phyloP scores from a whole-genome alignment of 2,329 filamentous ascomycete genomes.

The Aspergillus sp. region DNA sequence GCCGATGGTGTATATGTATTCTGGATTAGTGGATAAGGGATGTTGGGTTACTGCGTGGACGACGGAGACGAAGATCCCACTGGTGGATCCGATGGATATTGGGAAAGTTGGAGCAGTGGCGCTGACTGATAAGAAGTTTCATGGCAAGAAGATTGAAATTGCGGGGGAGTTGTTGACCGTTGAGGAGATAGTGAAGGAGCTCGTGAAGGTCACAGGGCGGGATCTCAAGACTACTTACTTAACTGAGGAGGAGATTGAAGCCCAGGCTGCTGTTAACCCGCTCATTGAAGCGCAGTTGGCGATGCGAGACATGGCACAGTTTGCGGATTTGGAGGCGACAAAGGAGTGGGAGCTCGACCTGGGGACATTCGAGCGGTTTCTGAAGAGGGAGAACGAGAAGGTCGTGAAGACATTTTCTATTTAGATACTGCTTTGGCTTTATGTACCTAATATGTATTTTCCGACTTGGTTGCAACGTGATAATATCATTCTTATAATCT shows the following conservation, averaged over 20 bases:
- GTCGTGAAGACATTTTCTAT: slow-evolving; percentile 21
- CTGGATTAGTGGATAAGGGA: slow-evolving; percentile 42
- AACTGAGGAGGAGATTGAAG: slow-evolving; percentile 46
- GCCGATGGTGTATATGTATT: slow-evolving; percentile 46
- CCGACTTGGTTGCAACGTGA: not conserved
- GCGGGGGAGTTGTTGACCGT: slow-evolving; percentile 45
- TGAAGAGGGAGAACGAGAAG: slow-evolving; percentile 43
- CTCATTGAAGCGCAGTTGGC: slow-evolving; percentile 44
- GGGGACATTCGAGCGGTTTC: slow-evolving; percentile 48
- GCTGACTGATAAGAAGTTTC: slow-evolving; percentile 46
- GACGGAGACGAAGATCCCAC: slow-evolving; percentile 41
- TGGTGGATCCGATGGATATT: slow-evolving; percentile 53
- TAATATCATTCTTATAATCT: not conserved
- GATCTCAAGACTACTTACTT: slow-evolving; percentile 43
- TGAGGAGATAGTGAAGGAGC: slow-evolving; percentile 39
- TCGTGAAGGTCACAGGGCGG: slow-evolving; percentile 39
- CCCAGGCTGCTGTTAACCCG: slow-evolving; percentile 37
- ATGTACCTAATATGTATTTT: not conserved
- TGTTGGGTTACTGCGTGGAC: slow-evolving; percentile 42
- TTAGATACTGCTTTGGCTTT: not conserved
- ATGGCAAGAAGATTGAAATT: slow-evolving; percentile 44
- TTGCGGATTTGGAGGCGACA: slow-evolving; percentile 37
- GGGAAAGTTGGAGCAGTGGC: slow-evolving; percentile 50
- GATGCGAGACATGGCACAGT: slow-evolving; percentile 38
- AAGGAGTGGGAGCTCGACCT: slow-evolving; percentile 45